Evolutionary conservation across 495 filamentous ascomycete species (phyloP).

Genomic region (Aspergillus indologenus): DNA sequence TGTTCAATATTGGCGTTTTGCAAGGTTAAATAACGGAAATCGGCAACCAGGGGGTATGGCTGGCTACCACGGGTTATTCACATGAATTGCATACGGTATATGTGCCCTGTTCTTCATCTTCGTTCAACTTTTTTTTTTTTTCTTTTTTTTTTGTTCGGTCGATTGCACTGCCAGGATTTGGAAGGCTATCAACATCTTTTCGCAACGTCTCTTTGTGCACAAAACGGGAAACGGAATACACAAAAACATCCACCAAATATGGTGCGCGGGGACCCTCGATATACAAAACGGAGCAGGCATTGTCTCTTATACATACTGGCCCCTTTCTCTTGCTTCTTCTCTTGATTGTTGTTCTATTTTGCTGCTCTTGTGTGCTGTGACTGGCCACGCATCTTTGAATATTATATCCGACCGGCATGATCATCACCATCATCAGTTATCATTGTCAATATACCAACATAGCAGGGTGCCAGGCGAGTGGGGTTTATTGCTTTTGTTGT

Average conservation of each 20-base stretch:
- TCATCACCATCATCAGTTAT: constrained; percentile 21
- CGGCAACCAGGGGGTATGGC: constrained; percentile 24
- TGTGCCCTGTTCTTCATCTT: constrained; percentile 8
- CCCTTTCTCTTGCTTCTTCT: constrained; percentile 8
- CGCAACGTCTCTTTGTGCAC: neutral
- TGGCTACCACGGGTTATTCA: constrained; percentile 26
- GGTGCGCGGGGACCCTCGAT: neutral
- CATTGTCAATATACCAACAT: constrained; percentile 32
- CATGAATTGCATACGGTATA: constrained; percentile 23
- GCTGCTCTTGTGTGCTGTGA: constrained; percentile 9
- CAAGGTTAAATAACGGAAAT: constrained; percentile 26
- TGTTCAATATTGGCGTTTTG: constrained; percentile 36
- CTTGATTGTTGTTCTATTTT: constrained; percentile 8
- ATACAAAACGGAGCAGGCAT: constrained; percentile 3
- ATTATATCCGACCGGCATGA: constrained; percentile 26
- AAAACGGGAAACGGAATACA: neutral
- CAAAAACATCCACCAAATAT: neutral
- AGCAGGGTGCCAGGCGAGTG: constrained; percentile 33
- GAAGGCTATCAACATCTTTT: neutral
- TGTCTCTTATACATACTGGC: constrained; percentile 10
- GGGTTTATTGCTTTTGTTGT: constrained; percentile 16
- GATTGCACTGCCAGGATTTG: constrained; percentile 1
- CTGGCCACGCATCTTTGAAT: constrained; percentile 16
- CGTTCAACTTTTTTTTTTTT: constrained; percentile 3
- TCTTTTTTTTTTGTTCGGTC: constrained; percentile 1